Evolutionary conservation across 2,329 filamentous ascomycete species (phyloP).

Genomic region (Alternaria alternata): DNA sequence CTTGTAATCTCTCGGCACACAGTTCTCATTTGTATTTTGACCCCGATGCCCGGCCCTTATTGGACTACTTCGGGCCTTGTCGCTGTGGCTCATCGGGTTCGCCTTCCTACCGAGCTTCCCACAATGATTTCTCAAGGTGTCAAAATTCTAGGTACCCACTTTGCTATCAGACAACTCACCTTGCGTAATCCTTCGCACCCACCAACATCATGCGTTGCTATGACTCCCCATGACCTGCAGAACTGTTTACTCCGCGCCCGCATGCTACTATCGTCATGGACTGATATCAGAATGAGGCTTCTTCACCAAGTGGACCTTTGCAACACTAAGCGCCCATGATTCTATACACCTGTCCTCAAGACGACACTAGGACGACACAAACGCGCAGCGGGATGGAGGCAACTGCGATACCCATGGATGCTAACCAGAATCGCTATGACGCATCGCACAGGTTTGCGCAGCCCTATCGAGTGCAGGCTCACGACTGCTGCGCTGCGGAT

Average conservation of each 20-base stretch:
- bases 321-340: constrained; percentile 4
- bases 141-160: constrained; percentile 37
- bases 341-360: constrained; percentile 13
- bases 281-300: constrained; percentile 7
- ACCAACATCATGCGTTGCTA: constrained; percentile 31
- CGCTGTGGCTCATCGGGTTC: constrained; percentile 32
- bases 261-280: constrained; percentile 13
- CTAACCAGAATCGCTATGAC: constrained; percentile 31
- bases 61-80: constrained; percentile 34
- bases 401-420: constrained; percentile 6
- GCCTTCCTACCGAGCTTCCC: constrained; percentile 38
- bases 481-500: constrained; percentile 31
- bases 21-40: constrained; percentile 48
- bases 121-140: constrained; percentile 36
- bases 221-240: constrained; percentile 36
- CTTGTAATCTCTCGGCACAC: constrained; percentile 47
- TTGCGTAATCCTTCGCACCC: constrained; percentile 42
- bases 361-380: constrained; percentile 3
- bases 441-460: constrained; percentile 39
- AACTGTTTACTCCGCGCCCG: constrained; percentile 41
- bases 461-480: constrained; percentile 37
- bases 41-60: constrained; percentile 31
- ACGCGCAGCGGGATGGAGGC: constrained; percentile 4
- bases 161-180: constrained; percentile 49
- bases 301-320: constrained; percentile 5